Evolutionary conservation across 2,329 filamentous ascomycete genomes (phyloP).

Genomic region (Neonectria magnoliae): DNA sequence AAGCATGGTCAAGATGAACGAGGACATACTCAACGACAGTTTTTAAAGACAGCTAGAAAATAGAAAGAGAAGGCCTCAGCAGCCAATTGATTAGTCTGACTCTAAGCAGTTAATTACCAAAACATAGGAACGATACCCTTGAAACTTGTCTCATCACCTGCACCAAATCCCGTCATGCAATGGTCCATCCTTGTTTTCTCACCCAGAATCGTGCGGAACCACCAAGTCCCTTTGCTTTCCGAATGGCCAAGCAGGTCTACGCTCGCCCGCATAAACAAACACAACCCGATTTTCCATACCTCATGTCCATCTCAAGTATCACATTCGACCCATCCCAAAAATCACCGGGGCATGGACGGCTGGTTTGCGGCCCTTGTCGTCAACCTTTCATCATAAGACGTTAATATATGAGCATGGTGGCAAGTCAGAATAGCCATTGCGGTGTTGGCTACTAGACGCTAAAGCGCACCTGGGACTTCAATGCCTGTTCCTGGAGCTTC

Average conservation of each 20-base stretch:
- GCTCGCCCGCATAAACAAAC: background rate
- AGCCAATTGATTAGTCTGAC: background rate
- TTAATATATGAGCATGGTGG: background rate
- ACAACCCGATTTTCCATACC: background rate
- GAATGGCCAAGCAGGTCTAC: background rate
- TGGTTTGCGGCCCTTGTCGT: background rate
- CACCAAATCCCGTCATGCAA: background rate
- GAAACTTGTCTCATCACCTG: background rate
- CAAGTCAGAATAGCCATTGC: background rate
- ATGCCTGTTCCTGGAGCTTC: slow-evolving; percentile 42
- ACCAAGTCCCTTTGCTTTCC: background rate
- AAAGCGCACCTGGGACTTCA: slow-evolving; percentile 43
- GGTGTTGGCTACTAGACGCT: slow-evolving; percentile 32
- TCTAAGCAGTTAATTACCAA: slow-evolving; percentile 10
- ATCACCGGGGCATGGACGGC: background rate
- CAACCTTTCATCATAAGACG: background rate
- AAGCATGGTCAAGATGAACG: slow-evolving; percentile 72
- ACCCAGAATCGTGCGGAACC: background rate
- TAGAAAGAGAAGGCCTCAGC: background rate
- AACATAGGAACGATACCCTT: slow-evolving; percentile 14
- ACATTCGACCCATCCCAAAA: background rate
- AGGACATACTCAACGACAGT: slow-evolving; percentile 70
- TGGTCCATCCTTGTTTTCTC: background rate
- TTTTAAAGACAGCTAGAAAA: slow-evolving; percentile 55
- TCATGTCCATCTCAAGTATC: background rate